phyloP scores from a whole-genome alignment of 2,329 filamentous ascomycete genomes.

The Ceratocystis eucalypticola region DNA sequence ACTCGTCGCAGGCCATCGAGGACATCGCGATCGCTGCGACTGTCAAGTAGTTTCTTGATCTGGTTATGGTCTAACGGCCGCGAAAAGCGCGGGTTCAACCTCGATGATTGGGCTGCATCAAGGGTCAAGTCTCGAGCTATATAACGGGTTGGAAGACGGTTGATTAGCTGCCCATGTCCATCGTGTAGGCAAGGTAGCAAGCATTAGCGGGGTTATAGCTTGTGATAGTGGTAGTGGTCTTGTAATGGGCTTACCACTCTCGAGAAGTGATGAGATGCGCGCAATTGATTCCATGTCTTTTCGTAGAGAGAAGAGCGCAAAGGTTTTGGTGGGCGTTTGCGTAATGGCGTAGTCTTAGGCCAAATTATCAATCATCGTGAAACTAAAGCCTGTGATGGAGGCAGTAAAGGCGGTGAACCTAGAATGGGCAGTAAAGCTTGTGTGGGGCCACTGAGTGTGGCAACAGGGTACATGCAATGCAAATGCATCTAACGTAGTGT shows the following conservation, averaged over 20 bases:
- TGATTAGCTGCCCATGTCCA: constrained; percentile 8
- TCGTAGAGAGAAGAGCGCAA: neutral
- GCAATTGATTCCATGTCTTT: constrained; percentile 82
- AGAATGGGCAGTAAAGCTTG: constrained; percentile 1
- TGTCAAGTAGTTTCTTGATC: constrained; percentile 90
- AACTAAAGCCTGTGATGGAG: neutral
- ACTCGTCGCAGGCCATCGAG: constrained; percentile 82
- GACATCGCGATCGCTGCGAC: constrained; percentile 81
- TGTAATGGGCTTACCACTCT: constrained; percentile 55
- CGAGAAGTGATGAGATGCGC: constrained; percentile 82
- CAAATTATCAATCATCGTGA: neutral
- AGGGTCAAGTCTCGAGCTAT: constrained; percentile 90
- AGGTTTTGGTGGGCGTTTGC: neutral
- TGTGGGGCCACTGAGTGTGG: neutral
- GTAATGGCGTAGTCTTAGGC: too few relatives aligned
- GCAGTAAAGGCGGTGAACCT: constrained; percentile 1
- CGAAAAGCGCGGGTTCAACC: constrained; percentile 47
- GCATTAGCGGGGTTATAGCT: neutral
- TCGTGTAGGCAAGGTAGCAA: constrained; percentile 1
- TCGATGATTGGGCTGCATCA: constrained; percentile 85
- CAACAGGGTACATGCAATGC: neutral
- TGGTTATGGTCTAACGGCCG: constrained; percentile 63
- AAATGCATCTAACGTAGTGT: too few relatives aligned
- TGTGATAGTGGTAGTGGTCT: neutral
- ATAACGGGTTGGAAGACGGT: neutral